These are phyloP conservation scores for Eremothecium cymbalariae DNA, from an alignment of 1,139 yeast species.

Conservation along the genomic window DNA sequence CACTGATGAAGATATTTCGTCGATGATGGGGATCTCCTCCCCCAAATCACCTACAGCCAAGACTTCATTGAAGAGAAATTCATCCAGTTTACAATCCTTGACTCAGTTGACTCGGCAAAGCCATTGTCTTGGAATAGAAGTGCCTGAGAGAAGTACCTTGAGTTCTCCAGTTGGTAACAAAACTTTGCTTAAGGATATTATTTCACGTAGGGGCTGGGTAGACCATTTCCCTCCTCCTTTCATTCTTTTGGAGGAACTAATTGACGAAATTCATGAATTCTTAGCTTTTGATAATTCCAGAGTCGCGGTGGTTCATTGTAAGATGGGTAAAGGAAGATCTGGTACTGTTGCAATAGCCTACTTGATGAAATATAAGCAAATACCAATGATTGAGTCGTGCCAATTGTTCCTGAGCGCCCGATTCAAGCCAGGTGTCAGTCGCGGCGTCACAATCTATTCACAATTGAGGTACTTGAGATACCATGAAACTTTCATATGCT, in stretches of 20 bases:
- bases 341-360: constrained; percentile 72
- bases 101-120: constrained; percentile 4
- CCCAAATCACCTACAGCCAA: background rate
- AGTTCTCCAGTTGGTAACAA: constrained; percentile 1
- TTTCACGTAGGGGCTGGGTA: constrained; percentile 37
- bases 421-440: constrained; percentile 49
- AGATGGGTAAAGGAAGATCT: constrained; percentile 87
- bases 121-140: background rate
- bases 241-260: constrained; percentile 37
- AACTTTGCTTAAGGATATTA: background rate
- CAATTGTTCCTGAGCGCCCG: constrained; percentile 47
- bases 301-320: constrained; percentile 75
- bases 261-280: constrained; percentile 41
- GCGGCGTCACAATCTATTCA: constrained; percentile 65
- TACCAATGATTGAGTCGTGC: constrained; percentile 41
- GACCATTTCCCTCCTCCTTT: constrained; percentile 80
- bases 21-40: background rate
- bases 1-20: constrained; percentile 32
- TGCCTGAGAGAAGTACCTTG: background rate
- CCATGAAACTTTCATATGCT: constrained; percentile 37
- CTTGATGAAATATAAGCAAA: constrained; percentile 42
- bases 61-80: background rate
- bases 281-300: constrained; percentile 33
- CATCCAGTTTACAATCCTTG: constrained; percentile 1
- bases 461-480: constrained; percentile 64